These are phyloP conservation scores for Beauveria varroae DNA, from an alignment of 2,329 filamentous ascomycete species.

Conservation along the genomic window DNA sequence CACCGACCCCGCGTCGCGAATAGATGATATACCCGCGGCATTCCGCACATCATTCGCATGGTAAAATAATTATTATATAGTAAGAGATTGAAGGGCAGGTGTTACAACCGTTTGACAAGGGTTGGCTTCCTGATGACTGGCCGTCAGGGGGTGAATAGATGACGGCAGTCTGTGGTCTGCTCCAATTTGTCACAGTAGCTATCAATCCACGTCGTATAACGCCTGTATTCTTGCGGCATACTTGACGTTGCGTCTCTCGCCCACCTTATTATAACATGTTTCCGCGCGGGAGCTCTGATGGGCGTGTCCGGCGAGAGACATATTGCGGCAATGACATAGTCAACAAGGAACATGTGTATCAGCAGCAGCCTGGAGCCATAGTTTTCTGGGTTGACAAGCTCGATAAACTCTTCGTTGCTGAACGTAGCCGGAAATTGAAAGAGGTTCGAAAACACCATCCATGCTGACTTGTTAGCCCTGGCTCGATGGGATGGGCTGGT, in stretches of 20 bases:
- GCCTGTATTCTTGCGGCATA: conserved; percentile 15
- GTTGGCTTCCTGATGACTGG: background rate
- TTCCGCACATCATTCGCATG: background rate
- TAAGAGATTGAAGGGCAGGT: background rate
- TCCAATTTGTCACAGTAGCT: conserved; percentile 18
- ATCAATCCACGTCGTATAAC: conserved; percentile 17
- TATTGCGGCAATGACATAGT: conserved; percentile 20
- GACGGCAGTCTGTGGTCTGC: conserved; percentile 17
- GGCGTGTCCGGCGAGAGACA: conserved; percentile 16
- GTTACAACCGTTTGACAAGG: background rate
- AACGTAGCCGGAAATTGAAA: conserved; percentile 16
- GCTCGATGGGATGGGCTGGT: no score
- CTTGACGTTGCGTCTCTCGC: conserved; percentile 14
- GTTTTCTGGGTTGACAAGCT: conserved; percentile 24
- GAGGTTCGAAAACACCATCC: conserved; percentile 16
- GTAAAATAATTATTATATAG: background rate
- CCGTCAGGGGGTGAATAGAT: conserved; percentile 20
- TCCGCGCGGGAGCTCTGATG: conserved; percentile 18
- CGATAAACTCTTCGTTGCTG: conserved; percentile 23
- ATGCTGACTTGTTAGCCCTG: conserved; percentile 16
- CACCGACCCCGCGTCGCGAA: background rate
- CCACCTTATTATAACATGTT: conserved; percentile 21
- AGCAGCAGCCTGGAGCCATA: conserved; percentile 26
- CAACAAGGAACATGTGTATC: conserved; percentile 29
- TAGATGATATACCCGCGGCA: background rate